Evolutionary conservation across 495 filamentous ascomycete species (phyloP), one percentile per base, ranked within the genome.

Genomic region (Xylaria grammica): DNA sequence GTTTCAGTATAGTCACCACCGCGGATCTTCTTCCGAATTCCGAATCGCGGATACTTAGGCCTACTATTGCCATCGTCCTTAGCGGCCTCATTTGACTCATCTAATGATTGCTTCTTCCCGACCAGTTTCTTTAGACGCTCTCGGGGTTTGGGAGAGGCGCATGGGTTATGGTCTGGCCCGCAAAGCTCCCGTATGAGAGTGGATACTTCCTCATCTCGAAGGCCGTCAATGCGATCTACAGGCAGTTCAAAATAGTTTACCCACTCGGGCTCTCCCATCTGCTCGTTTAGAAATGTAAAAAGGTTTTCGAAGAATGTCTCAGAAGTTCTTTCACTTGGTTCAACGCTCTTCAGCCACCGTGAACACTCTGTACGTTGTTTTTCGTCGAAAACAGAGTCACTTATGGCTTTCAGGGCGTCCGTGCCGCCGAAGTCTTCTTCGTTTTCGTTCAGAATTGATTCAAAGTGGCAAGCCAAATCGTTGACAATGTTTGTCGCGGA

Each of bases 401-500:
- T 51, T 5, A 66, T 42, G 26, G 65, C 65, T 15, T 58, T 7
- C 1, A 57, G 59, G 29, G 26, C 50, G 1, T 62, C 58, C 17
- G n/a, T 15, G 19, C 59, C 52, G 30, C 46, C 50, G 55, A 63
- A 66, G 6, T 8, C 30, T 19, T 60, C 58, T 34, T 58, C n/a
- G 22, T 63, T 30, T 10, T 2, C 15, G 4, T 56, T 26, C 6
- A 63, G 42, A 27, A 61, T 46, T 24, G 29, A 34, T 20, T 57
- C 60, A 46, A 46, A 65, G n/a, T 13, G 53, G 10, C 19, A 45
- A 17, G 19, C 61, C 22, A 74, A 53, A 30, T 74, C 67, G 2
- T 38, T 29, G 24, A 70, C 69, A 27, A 68, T 67, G 5, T 45
- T 19, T 26, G 63, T 73, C 60, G 75, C 79, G 56, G 79, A 77